Evolutionary conservation across 2,329 filamentous ascomycete species (phyloP), one percentile per base, ranked within the genome.

Genomic region (Fusarium musae): DNA sequence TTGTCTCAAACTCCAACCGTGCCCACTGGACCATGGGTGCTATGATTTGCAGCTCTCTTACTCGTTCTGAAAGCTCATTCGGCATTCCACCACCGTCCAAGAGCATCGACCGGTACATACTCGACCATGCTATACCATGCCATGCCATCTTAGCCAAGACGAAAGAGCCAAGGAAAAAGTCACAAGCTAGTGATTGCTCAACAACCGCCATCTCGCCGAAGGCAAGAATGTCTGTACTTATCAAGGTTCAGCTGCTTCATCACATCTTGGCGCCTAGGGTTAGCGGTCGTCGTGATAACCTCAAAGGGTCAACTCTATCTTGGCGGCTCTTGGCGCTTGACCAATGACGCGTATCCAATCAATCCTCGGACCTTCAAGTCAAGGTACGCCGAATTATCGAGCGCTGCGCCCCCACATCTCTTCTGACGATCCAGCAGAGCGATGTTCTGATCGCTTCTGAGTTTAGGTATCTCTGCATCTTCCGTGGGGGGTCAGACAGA

Each of bases 281-380:
- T 74, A 56, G 70, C 32, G 52, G 62, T 50, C 49, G 67, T 63
- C 64, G 56, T 62, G 59, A 72, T 71, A 73, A 42, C 54, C 49
- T 74, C 70, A 56, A 66, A 68, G 50, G 66, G 56, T 42, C 50
- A 59, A 63, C 34, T 43, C 44, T 23, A 57, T 52, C 72, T 73
- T 69, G 70, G 71, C 71, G 64, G 56, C 59, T 69, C 75, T 76
- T 77, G 75, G 73, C 74, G 71, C 66, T 68, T 68, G 62, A 30
- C 40, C 26, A 63, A 71, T 74, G 62, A 74, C 71, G 58, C 70
- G 62, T 64, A 46, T 68, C 59, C 66, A 73, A 74, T 67, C 53
- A 32, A 64, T 50, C 23, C n/a, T 59, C 57, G 54, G 61, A 52
- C 32, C 15, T 58, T 44, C 36, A 26, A 67, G 40, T 39, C 19